Conservation (phyloP, 1,284 basidiomycete species). For the Ustanciosporium gigantosporum region DNA sequence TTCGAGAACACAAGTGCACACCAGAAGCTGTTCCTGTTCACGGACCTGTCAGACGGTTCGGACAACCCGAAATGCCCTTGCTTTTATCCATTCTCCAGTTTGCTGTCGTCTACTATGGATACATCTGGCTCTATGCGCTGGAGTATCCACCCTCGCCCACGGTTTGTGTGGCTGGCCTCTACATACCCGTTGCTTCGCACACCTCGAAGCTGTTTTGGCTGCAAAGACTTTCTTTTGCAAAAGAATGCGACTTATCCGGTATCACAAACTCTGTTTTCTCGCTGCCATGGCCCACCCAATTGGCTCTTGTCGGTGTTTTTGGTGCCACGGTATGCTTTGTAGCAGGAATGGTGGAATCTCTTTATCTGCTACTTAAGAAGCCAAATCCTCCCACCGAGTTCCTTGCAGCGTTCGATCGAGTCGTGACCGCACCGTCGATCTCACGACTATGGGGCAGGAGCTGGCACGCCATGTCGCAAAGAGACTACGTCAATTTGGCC, state of each 20-base stretch:
- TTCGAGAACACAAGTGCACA: conserved; percentile 7
- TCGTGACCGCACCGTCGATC: conserved; percentile 12
- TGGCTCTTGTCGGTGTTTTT: conserved; percentile 1
- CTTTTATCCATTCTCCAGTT: conserved; percentile 3
- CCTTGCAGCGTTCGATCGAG: conserved; percentile 16
- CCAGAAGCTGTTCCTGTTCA: conserved; percentile 15
- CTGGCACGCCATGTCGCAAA: conserved; percentile 29
- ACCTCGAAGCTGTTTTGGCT: conserved; percentile 2
- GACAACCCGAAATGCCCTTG: conserved; percentile 21
- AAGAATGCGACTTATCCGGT: neutral
- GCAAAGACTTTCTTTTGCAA: conserved; percentile 2
- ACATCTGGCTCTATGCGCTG: conserved; percentile 16
- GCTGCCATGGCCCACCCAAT: conserved; percentile 9
- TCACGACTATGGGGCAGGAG: conserved; percentile 25
- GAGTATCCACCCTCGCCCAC: conserved; percentile 9
- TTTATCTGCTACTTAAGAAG: conserved; percentile 7
- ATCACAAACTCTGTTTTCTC: conserved; percentile 3
- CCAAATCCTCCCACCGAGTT: conserved; percentile 11
- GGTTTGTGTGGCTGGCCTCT: conserved; percentile 13
- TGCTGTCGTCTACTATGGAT: conserved; percentile 3
- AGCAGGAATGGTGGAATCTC: conserved; percentile 6
- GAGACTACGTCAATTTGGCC: conserved; percentile 23
- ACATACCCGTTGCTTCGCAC: conserved; percentile 7
- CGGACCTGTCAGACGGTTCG: conserved; percentile 21
- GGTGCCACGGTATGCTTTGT: conserved; percentile 13